A percentile compares a stretch with the other conserved stretches of the same genome.
Evolutionary conservation across 2,329 filamentous ascomycete species (phyloP).

Genomic region (Fusarium stilboides): DNA sequence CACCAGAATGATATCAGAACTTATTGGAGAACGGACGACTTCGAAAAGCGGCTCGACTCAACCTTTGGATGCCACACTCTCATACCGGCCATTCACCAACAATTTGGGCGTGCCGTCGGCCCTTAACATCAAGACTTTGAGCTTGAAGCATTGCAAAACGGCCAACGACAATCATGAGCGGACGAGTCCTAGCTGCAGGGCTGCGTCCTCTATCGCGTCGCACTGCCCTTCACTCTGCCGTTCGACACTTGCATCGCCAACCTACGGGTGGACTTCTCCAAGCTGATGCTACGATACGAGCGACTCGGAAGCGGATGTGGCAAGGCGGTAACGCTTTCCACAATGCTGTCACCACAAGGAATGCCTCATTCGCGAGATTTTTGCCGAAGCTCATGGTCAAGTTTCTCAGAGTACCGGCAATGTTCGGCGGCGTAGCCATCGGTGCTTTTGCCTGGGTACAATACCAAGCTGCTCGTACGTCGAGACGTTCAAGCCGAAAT

Average conservation of each 20-base stretch:
- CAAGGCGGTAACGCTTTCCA: constrained; percentile 88
- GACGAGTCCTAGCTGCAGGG: constrained; percentile 74
- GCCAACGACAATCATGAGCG: constrained; percentile 53
- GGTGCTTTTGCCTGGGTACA: constrained; percentile 93
- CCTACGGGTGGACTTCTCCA: constrained; percentile 79
- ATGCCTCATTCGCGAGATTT: constrained; percentile 75
- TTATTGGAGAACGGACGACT: constrained; percentile 37
- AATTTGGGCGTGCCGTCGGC: constrained; percentile 47
- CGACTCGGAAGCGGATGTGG: constrained; percentile 77
- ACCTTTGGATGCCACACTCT: constrained; percentile 41
- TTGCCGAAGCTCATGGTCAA: constrained; percentile 93
- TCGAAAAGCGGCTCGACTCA: constrained; percentile 28
- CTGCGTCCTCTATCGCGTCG: constrained; percentile 77
- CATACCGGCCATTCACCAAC: constrained; percentile 32
- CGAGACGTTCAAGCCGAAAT: not conserved
- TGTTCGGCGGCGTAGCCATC: constrained; percentile 91
- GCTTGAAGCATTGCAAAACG: constrained; percentile 35
- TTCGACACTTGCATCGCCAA: constrained; percentile 76
- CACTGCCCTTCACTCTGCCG: constrained; percentile 66
- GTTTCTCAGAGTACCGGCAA: constrained; percentile 87
- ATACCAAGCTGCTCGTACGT: constrained; percentile 91
- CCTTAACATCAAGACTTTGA: constrained; percentile 40
- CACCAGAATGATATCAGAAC: constrained; percentile 45
- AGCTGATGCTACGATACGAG: constrained; percentile 74
- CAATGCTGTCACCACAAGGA: constrained; percentile 77